Conservation (phyloP, 495 filamentous ascomycete species). For the Penicillium roqueforti region DNA sequence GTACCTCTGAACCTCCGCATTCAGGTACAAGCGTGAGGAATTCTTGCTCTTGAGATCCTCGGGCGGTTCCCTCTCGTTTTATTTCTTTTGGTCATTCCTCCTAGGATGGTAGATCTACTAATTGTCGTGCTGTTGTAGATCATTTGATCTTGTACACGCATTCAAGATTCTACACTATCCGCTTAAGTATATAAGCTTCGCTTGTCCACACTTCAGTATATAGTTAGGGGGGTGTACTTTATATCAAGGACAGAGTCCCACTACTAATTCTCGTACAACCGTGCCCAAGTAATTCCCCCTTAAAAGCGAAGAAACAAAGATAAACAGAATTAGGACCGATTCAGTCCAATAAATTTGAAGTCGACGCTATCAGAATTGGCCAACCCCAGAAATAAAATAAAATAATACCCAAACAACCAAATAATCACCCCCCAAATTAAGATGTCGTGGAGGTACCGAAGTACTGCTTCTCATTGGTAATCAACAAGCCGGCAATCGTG, state of each 20-base stretch:
- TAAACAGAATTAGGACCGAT: neutral
- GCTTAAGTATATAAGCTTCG: neutral
- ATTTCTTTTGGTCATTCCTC: neutral
- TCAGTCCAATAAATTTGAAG: neutral
- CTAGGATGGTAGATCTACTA: neutral
- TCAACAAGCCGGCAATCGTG: slow-evolving; percentile 70
- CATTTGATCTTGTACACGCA: neutral
- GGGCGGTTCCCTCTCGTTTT: neutral
- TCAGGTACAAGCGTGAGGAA: slow-evolving; percentile 13
- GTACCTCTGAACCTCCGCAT: slow-evolving; percentile 4
- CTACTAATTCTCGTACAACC: no score
- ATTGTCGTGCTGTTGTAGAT: neutral
- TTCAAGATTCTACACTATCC: neutral
- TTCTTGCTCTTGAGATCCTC: neutral
- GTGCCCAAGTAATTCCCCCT: neutral
- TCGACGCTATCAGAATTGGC: neutral
- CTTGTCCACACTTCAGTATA: neutral
- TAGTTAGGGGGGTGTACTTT: neutral
- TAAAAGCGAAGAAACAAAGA: neutral
- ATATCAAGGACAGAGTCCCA: neutral
- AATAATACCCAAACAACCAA: neutral
- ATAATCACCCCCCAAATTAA: neutral
- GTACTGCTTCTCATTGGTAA: slow-evolving; percentile 51
- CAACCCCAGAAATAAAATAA: neutral
- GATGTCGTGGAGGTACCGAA: slow-evolving; percentile 1